Base-by-base conservation (phyloP, 2,329 filamentous ascomycete species). In the Cryoendolithus antarcticus region DNA sequence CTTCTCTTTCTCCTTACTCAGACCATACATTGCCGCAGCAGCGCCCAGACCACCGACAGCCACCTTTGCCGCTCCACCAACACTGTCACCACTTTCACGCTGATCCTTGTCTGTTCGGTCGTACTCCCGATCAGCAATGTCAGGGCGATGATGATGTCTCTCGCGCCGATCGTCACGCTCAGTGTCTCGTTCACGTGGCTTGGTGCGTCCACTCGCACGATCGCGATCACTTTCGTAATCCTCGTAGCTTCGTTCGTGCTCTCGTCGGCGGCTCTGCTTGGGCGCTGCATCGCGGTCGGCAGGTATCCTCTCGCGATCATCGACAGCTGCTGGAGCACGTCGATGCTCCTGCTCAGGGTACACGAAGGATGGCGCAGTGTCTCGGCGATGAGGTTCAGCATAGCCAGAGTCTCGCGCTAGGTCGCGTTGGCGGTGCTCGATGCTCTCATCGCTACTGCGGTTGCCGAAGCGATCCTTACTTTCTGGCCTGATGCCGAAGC, bases 401-500 rank as follows among this genome's bases (percentile, higher is more conserved):
- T 52, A 52, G n/a, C 45, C 52, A 24, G 53, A 50, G 35, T 56
- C 55, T 10, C 49, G 40, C 34, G 37, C 37, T 10, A 51, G 46
- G 5, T 60, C 52, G 36, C 59, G 54, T 27, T 58, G 58, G 9
- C 40, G 40, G 7, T 35, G 30, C 38, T 65, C 60, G 27, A 64
- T 52, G n/a, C 54, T 55, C 31, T 64, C 61, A 39, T 67, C 63
- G 36, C 57, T 60, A n/a, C 50, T 51, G 24, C 55, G 45, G 28
- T 36, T 19, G 13, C 44, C 50, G 40, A 53, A 51, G 9, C 50
- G 52, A 37, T 54, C 52, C 58, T 3, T 52, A 54, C 13, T 65
- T 59, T 40, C 56, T 64, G 15, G 55, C 60, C 7, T 52, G 58
- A 13, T 67, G 60, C 67, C 67, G 41, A 70, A 71, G 5, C 67